Percentiles rank a stretch among this genome's conserved stretches.
Conservation (phyloP, 2,329 filamentous ascomycete species). For the Pseudovirgaria hyperparasitica region DNA sequence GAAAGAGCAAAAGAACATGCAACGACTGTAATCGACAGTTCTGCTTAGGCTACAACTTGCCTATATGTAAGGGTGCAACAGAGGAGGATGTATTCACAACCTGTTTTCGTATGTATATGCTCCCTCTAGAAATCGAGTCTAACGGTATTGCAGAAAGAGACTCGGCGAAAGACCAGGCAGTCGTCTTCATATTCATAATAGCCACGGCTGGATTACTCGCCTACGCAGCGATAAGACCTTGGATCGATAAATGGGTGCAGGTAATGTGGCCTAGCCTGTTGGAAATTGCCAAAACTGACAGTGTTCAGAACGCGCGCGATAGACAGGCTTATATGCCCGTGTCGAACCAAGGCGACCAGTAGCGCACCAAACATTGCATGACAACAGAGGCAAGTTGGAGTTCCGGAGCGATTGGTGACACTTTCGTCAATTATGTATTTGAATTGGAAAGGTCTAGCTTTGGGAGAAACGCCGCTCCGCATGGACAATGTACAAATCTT, state of each 20-base stretch:
- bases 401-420: no score
- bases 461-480: no score
- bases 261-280: constrained; percentile 18
- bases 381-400: neutral
- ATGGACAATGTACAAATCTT: no score
- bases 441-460: constrained; percentile 2
- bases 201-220: constrained; percentile 47
- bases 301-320: constrained; percentile 31
- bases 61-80: constrained; percentile 47
- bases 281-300: constrained; percentile 4
- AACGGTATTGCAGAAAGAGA: constrained; percentile 39
- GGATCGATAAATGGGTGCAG: constrained; percentile 43
- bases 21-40: constrained; percentile 57
- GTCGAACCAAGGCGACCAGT: constrained; percentile 21
- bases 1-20: constrained; percentile 43
- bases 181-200: constrained; percentile 54
- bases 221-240: constrained; percentile 49
- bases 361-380: constrained; percentile 2
- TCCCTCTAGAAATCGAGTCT: constrained; percentile 2
- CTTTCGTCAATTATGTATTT: constrained; percentile 2
- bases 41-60: constrained; percentile 49
- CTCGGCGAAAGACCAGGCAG: constrained; percentile 52
- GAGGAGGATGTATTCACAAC: constrained; percentile 53
- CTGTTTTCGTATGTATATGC: constrained; percentile 44
- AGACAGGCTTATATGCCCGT: constrained; percentile 40